Evolutionary conservation across 2,329 filamentous ascomycete genomes (phyloP).

Genomic region (Fusarium staphyleae): DNA sequence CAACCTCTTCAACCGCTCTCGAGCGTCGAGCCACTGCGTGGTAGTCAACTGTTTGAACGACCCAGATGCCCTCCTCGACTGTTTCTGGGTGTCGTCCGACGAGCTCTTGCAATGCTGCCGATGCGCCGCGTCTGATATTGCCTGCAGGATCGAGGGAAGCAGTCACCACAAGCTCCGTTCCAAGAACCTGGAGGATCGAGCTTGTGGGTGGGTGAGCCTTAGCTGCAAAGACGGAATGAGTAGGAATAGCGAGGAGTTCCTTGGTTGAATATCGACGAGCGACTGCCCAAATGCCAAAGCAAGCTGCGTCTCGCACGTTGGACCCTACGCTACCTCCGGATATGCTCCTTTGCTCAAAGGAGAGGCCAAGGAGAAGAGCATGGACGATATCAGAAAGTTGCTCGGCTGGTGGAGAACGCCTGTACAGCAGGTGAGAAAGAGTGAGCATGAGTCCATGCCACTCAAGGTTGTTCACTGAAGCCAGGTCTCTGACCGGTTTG

Average conservation of each 20-base stretch:
- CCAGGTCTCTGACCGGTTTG: constrained; percentile 64
- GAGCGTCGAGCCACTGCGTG: constrained; percentile 89
- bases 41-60: constrained; percentile 93
- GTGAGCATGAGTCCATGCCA: constrained; percentile 96
- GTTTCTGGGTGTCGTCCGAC: constrained; percentile 91
- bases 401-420: constrained; percentile 75
- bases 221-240: constrained; percentile 52
- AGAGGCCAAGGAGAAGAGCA: constrained; percentile 78
- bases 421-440: constrained; percentile 84
- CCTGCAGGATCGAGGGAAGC: constrained; percentile 89
- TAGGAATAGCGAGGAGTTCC: constrained; percentile 73
- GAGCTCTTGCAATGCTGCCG: constrained; percentile 91
- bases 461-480: constrained; percentile 78
- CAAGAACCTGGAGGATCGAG: constrained; percentile 77
- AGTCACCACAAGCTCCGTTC: constrained; percentile 79
- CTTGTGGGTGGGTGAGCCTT: constrained; percentile 46
- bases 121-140: constrained; percentile 91
- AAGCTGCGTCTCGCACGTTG: constrained; percentile 93
- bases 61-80: constrained; percentile 78
- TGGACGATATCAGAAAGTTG: constrained; percentile 78
- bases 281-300: constrained; percentile 94
- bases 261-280: constrained; percentile 83
- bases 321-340: constrained; percentile 86
- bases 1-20: constrained; percentile 80
- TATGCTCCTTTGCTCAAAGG: constrained; percentile 86